These are phyloP conservation scores for Thecaphora thlaspeos DNA, from an alignment of 1,284 basidiomycete genomes.

Conservation along the genomic window DNA sequence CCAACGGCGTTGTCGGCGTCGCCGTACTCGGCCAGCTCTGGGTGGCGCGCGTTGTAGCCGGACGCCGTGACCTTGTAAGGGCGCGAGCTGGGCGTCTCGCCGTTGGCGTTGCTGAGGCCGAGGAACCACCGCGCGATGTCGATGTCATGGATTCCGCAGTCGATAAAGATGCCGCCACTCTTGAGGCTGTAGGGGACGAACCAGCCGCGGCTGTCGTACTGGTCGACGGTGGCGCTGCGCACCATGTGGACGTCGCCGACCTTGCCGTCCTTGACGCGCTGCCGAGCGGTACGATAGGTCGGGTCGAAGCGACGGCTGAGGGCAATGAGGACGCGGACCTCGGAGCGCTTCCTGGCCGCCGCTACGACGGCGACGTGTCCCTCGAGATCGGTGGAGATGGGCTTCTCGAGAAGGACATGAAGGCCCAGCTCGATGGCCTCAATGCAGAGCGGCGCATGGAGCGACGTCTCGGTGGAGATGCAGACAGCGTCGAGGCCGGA, in stretches of 20 bases:
- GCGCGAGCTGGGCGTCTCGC: slow-evolving; percentile 3
- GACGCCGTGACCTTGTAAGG: slow-evolving; percentile 29
- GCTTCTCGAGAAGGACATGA: slow-evolving; percentile 56
- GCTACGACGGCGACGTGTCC: slow-evolving; percentile 35
- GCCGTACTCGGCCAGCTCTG: slow-evolving; percentile 31
- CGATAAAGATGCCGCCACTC: slow-evolving; percentile 50
- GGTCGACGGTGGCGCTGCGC: slow-evolving; percentile 38
- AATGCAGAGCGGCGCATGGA: slow-evolving; percentile 35
- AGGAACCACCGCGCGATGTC: slow-evolving; percentile 15
- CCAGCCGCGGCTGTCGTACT: slow-evolving; percentile 41
- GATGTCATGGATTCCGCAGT: slow-evolving; percentile 55
- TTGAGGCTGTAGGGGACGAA: slow-evolving; percentile 35
- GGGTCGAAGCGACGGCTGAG: slow-evolving; percentile 52
- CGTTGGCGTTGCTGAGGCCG: slow-evolving; percentile 8
- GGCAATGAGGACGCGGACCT: slow-evolving; percentile 52
- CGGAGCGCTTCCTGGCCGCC: slow-evolving; percentile 23
- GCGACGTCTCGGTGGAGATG: slow-evolving; percentile 38
- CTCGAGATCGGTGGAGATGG: slow-evolving; percentile 50
- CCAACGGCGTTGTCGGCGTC: slow-evolving; percentile 50
- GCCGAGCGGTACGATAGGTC: slow-evolving; percentile 29
- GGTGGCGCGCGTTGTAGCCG: slow-evolving; percentile 42
- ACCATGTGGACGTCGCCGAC: slow-evolving; percentile 38
- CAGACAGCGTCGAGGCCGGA: slow-evolving; percentile 31
- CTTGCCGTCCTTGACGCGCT: slow-evolving; percentile 22
- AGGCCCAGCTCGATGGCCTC: slow-evolving; percentile 29